Conservation (phyloP, 257 asterid genomes). For the Verbena officinalis region DNA sequence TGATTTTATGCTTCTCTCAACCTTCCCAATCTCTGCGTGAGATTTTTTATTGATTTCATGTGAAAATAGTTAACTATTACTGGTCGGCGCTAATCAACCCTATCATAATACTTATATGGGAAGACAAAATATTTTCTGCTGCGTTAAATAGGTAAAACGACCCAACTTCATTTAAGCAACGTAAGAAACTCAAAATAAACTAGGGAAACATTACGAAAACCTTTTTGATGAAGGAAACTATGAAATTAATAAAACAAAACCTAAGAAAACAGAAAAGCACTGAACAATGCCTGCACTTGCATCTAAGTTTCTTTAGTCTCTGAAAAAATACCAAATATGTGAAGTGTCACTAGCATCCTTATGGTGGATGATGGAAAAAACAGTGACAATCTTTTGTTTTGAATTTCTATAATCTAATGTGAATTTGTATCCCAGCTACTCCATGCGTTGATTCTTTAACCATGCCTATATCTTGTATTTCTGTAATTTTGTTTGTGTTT, state of each 20-base stretch:
- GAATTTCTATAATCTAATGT: slow-evolving; percentile 4
- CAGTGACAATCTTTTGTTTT: slow-evolving; percentile 3
- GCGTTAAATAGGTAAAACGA: background rate
- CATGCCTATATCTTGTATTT: slow-evolving; percentile 27
- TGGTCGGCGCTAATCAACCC: too few relatives aligned
- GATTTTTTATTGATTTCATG: background rate
- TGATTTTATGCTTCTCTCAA: slow-evolving; percentile 15
- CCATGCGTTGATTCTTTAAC: slow-evolving; percentile 12
- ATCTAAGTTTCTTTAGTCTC: background rate
- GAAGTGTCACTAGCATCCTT: background rate
- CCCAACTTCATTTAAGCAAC: background rate
- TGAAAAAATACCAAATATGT: background rate
- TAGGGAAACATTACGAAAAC: background rate
- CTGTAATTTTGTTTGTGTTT: slow-evolving; percentile 17
- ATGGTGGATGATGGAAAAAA: background rate
- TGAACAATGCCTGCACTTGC: background rate
- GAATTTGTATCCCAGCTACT: slow-evolving; percentile 15
- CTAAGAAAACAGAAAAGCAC: background rate
- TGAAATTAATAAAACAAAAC: background rate
- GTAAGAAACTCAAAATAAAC: background rate
- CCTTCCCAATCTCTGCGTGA: background rate
- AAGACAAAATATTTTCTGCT: background rate
- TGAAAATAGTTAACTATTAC: slow-evolving; percentile 5
- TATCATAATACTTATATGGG: too few relatives aligned
- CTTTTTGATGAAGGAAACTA: background rate